Evolutionary conservation across 2,329 filamentous ascomycete genomes (phyloP).

Genomic region (Verticillium albo-atrum): DNA sequence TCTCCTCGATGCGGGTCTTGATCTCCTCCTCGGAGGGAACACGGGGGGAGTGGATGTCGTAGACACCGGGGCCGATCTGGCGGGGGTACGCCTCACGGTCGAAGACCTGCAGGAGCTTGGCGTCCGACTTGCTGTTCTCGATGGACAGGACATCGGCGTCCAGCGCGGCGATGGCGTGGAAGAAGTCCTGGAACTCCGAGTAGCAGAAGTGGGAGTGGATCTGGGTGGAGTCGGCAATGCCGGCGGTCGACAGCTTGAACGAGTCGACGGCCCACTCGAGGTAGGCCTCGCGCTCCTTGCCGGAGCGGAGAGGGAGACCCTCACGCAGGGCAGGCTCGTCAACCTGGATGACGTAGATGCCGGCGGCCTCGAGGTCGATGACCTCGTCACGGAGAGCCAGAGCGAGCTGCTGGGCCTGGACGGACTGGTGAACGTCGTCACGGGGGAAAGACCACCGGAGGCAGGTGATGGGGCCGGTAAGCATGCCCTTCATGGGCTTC

Average conservation of each 20-base stretch:
- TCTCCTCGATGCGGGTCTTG: constrained; percentile 95
- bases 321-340: constrained; percentile 99
- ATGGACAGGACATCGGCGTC: constrained; percentile 98
- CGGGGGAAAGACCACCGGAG: constrained; percentile 99
- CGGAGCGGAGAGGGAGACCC: constrained; percentile 92
- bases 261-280: constrained; percentile 96
- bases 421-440: constrained; percentile 98
- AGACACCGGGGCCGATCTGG: constrained; percentile 98
- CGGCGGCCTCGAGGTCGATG: constrained; percentile 93
- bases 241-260: constrained; percentile 92
- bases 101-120: constrained; percentile 98
- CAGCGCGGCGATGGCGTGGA: constrained; percentile 97
- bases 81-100: constrained; percentile 95
- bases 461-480: constrained; percentile 98
- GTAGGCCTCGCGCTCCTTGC: constrained; percentile 94
- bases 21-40: constrained; percentile 97
- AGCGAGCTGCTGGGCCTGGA: constrained; percentile 97
- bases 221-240: constrained; percentile 93
- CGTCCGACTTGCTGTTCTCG: constrained; percentile 99
- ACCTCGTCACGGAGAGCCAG: constrained; percentile 98
- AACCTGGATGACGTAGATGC: constrained; percentile 97
- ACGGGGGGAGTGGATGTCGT: constrained; percentile 99
- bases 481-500: constrained; percentile 99
- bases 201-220: constrained; percentile 99
- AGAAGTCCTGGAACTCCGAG: constrained; percentile 99